phyloP scores from a whole-genome alignment of 2,329 filamentous ascomycete species.

The Epichloe bromicola region DNA sequence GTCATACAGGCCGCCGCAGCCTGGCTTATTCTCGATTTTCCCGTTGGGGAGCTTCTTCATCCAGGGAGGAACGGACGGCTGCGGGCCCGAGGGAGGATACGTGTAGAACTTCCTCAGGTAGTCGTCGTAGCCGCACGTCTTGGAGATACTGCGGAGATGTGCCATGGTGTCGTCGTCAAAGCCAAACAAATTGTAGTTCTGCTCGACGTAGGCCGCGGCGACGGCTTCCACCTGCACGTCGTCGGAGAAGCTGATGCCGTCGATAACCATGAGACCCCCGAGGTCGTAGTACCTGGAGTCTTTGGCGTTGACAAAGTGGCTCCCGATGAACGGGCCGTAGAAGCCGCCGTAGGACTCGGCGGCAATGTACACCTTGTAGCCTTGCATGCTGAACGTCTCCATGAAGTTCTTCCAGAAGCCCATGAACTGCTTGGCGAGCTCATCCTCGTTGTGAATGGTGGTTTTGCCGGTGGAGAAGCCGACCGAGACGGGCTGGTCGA shows the following conservation, averaged over 20 bases:
- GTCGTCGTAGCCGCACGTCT: conserved; percentile 48
- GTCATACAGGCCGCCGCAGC: conserved; percentile 45
- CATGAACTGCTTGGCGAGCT: conserved; percentile 58
- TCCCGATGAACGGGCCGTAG: conserved; percentile 60
- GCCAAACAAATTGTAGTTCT: conserved; percentile 45
- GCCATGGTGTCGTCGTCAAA: conserved; percentile 46
- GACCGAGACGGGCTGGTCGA: conserved; percentile 55
- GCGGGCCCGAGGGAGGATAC: conserved; percentile 52
- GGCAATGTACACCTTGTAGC: conserved; percentile 58
- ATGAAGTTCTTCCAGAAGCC: conserved; percentile 73
- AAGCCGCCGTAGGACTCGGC: conserved; percentile 58
- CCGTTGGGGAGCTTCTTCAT: conserved; percentile 16
- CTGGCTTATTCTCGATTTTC: conserved; percentile 21
- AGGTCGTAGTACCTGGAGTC: conserved; percentile 56
- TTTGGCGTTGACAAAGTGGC: conserved; percentile 55
- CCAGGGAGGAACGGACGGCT: conserved; percentile 38
- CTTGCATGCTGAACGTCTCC: conserved; percentile 53
- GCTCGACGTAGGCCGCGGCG: conserved; percentile 45
- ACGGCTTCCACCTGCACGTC: conserved; percentile 32
- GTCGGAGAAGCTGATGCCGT: conserved; percentile 48
- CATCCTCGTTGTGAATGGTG: conserved; percentile 51
- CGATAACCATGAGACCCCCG: conserved; percentile 57
- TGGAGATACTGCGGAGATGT: conserved; percentile 37
- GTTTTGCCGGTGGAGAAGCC: conserved; percentile 55
- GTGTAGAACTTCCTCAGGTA: conserved; percentile 48